Evolutionary conservation across 305 asterid genomes (phyloP).

Genomic region (Fraxinus baroniana): DNA sequence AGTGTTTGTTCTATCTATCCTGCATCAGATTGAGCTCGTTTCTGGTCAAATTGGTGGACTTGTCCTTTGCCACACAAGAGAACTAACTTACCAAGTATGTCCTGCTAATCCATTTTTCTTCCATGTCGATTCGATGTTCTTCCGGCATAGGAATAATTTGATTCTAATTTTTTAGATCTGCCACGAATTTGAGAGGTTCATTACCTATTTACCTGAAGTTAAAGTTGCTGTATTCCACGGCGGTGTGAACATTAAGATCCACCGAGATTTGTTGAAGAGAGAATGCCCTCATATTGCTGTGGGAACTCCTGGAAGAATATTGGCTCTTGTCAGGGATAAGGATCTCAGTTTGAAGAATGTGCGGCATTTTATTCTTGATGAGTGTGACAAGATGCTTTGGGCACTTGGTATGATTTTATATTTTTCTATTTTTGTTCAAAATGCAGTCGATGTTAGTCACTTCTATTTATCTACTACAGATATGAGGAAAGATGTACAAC

Average conservation of each 20-base stretch:
- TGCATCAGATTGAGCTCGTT: slow-evolving; percentile 51
- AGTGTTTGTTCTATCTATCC: slow-evolving; percentile 47
- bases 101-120: background rate
- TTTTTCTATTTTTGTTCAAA: background rate
- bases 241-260: slow-evolving; percentile 44
- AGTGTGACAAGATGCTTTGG: slow-evolving; percentile 54
- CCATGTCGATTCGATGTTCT: background rate
- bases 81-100: slow-evolving; percentile 47
- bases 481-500: slow-evolving; percentile 56
- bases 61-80: slow-evolving; percentile 50
- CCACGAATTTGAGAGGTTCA: slow-evolving; percentile 38
- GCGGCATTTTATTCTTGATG: slow-evolving; percentile 48
- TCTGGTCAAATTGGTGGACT: slow-evolving; percentile 52
- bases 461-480: slow-evolving; percentile 23
- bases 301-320: slow-evolving; percentile 50
- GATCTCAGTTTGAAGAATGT: slow-evolving; percentile 40
- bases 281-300: slow-evolving; percentile 51
- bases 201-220: slow-evolving; percentile 36
- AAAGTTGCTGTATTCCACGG: slow-evolving; percentile 50
- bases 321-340: slow-evolving; percentile 39
- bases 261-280: slow-evolving; percentile 44
- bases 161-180: slow-evolving; percentile 34
- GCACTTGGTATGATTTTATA: slow-evolving; percentile 34
- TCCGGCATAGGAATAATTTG: background rate
- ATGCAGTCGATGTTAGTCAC: background rate